Evolutionary conservation across 1,139 yeast species (phyloP), one percentile per base, ranked within the genome.

Genomic region (Yamadazyma atmosphaerica): DNA sequence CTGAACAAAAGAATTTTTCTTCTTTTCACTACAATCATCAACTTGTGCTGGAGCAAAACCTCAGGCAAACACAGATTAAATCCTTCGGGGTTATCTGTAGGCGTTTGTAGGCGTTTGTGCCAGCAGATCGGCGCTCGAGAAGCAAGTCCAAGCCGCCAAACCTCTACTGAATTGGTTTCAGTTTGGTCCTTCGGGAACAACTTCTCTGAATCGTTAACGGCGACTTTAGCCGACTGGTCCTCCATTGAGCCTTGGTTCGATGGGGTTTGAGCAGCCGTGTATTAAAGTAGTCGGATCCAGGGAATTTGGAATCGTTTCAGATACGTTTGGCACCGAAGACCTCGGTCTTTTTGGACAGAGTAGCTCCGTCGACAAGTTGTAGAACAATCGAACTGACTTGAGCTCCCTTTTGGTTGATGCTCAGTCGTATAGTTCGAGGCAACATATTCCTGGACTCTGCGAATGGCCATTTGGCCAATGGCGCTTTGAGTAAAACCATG

Each of bases 361-460:
- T 70, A 63, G 86, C 89, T 86, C 89, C 86, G 87, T 77, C 85
- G 88, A 83, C 88, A 78, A 84, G 80, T 80, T 80, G 82, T 65
- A 77, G 67, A 83, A 61, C 56, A 60, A 76, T 74, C 80, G 67
- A 68, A 63, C 59, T 58, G 81, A 75, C 79, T 83, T 80, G 89
- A 83, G 81, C 77, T 83, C 86, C 73, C 74, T 25, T 48, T 17
- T 44, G 59, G 72, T 71, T 69, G 81, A 50, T 77, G 85, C 78
- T 80, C 83, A 82, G 61, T 71, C 72, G 47, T 40, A 48, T 59
- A 56, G 27, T 56, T 54, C 68, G 76, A 61, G 72, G 88, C 90
- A 78, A 85, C 87, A 85, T 85, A 85, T 85, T 85, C 94, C 94
- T 84, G 83, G 72, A 82, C 92, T 77, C 86, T 83, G 82, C 87